Evolutionary conservation across 805 yeast genomes (phyloP).

Genomic region (Saturnispora bothae): DNA sequence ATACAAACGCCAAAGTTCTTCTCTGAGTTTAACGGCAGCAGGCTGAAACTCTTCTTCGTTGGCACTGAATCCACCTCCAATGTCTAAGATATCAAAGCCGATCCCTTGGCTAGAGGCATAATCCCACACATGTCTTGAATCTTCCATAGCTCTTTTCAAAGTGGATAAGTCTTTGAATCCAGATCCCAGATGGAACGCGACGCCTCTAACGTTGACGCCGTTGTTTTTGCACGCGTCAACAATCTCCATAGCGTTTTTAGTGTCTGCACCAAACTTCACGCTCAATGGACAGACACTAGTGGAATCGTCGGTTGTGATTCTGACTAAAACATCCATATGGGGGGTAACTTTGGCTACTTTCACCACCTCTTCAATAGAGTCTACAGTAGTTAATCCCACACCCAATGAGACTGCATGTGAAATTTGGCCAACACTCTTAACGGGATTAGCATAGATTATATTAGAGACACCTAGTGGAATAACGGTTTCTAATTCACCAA

Average conservation of each 20-base stretch:
- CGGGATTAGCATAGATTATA: conserved; percentile 88
- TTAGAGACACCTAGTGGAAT: conserved; percentile 30
- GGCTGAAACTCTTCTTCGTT: conserved; percentile 40
- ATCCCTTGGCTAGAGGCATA: conserved; percentile 36
- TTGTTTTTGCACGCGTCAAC: conserved; percentile 52
- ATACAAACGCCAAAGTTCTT: conserved; percentile 48
- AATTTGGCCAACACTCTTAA: conserved; percentile 77
- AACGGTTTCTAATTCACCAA: conserved; percentile 64
- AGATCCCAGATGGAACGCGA: conserved; percentile 93
- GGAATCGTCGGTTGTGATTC: conserved; percentile 85
- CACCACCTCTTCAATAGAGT: conserved; percentile 73
- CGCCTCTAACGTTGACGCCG: conserved; percentile 63
- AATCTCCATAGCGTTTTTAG: conserved; percentile 42
- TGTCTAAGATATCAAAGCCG: conserved; percentile 47
- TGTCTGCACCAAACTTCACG: conserved; percentile 79
- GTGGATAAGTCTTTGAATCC: conserved; percentile 72
- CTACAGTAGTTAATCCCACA: conserved; percentile 76
- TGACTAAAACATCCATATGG: conserved; percentile 63
- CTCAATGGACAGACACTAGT: conserved; percentile 78
- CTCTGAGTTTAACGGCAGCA: conserved; percentile 47
- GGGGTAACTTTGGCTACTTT: conserved; percentile 42
- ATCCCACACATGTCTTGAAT: conserved; percentile 60
- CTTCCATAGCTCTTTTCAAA: conserved; percentile 59
- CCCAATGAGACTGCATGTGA: conserved; percentile 51
- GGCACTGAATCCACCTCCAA: conserved; percentile 84